phyloP scores from a whole-genome alignment of 345 rosid species.

The Garcia nutans region DNA sequence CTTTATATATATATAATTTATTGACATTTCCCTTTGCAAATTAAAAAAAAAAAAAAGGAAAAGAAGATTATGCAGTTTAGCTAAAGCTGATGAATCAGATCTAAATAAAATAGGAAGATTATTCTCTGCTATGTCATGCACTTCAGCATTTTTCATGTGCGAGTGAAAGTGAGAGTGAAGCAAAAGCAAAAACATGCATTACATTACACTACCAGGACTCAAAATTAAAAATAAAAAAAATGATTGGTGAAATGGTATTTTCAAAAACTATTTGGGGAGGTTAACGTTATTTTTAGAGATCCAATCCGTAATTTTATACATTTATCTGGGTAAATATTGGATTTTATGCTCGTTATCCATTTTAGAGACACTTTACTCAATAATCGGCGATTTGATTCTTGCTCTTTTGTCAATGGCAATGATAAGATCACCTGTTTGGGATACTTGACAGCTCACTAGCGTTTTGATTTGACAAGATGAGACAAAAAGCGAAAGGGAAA shows the following conservation, averaged over 20 bases:
- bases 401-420: background rate
- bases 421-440: background rate
- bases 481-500: background rate
- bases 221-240: background rate
- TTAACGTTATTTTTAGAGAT: background rate
- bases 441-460: background rate
- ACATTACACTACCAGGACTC: background rate
- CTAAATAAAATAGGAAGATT: background rate
- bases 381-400: background rate
- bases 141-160: constrained; percentile 7
- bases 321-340: background rate
- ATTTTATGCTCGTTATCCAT: constrained; percentile 10
- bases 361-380: background rate
- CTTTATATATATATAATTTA: background rate
- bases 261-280: background rate
- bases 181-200: background rate
- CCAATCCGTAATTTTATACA: background rate
- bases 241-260: background rate
- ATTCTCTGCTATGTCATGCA: background rate
- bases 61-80: background rate
- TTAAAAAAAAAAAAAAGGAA: background rate
- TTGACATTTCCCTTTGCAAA: background rate
- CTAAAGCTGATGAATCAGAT: constrained; percentile 4
- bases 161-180: constrained; percentile 2
- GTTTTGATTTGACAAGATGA: background rate